Percentiles rank a stretch among this genome's conserved stretches.
Evolutionary conservation across 139 green algal species (phyloP).

Genomic region (Closterium sp.): DNA sequence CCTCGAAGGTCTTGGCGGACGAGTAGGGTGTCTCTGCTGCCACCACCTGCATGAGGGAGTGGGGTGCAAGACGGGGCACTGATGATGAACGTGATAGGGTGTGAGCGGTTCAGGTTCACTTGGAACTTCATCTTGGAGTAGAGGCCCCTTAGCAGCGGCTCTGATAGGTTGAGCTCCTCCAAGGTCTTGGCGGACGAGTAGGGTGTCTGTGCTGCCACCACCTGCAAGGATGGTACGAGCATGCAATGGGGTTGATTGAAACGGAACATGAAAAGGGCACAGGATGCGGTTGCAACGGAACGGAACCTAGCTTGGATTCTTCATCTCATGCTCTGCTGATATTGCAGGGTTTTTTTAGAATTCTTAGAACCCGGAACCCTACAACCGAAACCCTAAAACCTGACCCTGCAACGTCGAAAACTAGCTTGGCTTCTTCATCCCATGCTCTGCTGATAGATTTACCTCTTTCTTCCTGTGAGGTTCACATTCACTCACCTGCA

Average conservation of each 20-base stretch:
- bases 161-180: conserved; percentile 78
- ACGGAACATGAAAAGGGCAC: background rate
- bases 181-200: conserved; percentile 82
- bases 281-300: background rate
- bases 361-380: background rate
- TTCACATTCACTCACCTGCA: too few relatives aligned
- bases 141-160: conserved; percentile 81
- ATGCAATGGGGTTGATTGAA: too few relatives aligned
- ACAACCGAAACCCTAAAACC: background rate
- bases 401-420: too few relatives aligned
- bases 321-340: background rate
- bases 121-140: conserved; percentile 99
- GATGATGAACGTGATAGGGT: too few relatives aligned
- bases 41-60: conserved; percentile 5
- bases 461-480: too few relatives aligned
- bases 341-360: background rate
- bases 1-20: conserved; percentile 81
- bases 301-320: background rate
- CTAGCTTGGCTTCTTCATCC: too few relatives aligned
- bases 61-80: too few relatives aligned
- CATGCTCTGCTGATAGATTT: too few relatives aligned
- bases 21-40: conserved; percentile 71
- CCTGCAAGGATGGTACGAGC: conserved; percentile 8
- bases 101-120: background rate
- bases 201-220: conserved; percentile 56